Conservation (phyloP, 495 filamentous ascomycete genomes). For the Hyaloscypha hepaticicola region DNA sequence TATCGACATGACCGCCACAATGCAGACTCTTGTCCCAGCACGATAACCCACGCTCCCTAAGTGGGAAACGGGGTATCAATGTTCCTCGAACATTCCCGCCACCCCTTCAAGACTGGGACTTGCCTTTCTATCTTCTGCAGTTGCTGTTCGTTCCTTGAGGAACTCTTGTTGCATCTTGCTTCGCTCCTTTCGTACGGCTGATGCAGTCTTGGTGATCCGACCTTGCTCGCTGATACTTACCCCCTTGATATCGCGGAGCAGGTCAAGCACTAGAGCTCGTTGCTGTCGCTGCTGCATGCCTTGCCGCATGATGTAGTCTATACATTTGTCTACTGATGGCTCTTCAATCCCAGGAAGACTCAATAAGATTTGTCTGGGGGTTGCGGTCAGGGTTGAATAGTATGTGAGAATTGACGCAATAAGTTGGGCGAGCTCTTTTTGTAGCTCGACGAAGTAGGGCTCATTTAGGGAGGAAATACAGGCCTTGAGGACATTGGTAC, state of each 20-base stretch:
- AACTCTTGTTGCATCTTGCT: constrained; percentile 59
- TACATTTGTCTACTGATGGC: constrained; percentile 58
- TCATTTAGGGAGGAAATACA: constrained; percentile 89
- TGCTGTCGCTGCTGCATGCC: constrained; percentile 65
- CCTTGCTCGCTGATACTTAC: constrained; percentile 92
- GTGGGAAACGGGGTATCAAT: background rate
- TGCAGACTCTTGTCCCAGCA: background rate
- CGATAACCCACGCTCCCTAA: background rate
- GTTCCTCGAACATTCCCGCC: constrained; percentile 41
- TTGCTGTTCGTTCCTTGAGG: constrained; percentile 39
- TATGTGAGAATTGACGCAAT: constrained; percentile 81
- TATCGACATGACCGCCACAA: background rate
- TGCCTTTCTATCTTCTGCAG: constrained; percentile 19
- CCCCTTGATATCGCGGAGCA: constrained; percentile 81
- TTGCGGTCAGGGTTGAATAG: constrained; percentile 63
- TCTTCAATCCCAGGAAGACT: constrained; percentile 53
- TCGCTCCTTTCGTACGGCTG: constrained; percentile 36
- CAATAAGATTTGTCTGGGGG: constrained; percentile 54
- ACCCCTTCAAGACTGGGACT: constrained; percentile 45
- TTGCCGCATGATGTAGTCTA: constrained; percentile 51
- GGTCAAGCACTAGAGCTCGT: constrained; percentile 78
- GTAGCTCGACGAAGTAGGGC: constrained; percentile 92
- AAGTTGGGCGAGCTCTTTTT: constrained; percentile 85
- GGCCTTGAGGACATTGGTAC: constrained; percentile 75
- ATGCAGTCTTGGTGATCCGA: constrained; percentile 57